Base-by-base conservation (phyloP, 1,284 basidiomycete genomes). In the Irpex rosettiformis region DNA sequence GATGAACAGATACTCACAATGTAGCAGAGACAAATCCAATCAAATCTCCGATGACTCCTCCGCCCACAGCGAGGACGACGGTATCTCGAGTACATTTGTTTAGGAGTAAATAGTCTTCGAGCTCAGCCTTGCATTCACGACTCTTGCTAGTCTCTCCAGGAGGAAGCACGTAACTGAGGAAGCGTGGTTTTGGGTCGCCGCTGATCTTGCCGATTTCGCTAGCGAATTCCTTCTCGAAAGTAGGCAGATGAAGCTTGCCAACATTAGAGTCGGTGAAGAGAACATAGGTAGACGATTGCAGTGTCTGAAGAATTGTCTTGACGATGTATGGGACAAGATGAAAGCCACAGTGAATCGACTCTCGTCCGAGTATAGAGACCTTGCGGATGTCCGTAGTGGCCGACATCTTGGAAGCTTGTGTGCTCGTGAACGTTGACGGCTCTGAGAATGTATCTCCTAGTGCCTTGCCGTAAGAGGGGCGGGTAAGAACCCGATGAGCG, bases 11-110 rank as follows among this genome's bases (percentile, higher is more conserved):
- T 1, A 83, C 91, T 77, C 68, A 94, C 93, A 98, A 97, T n/a
- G 96, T 99, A 2, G 97, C 94, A 27, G 96, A 92, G 54, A 98
- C 95, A 68, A 98, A 99, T 43, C 96, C 96, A 59, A 94, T 88
- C 18, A 99, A 80, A 75, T 99, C 96, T 24, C 94, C 97, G 64
- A 99, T 94, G 61, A 99, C 96, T 55, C 96, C 96, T 40, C 96
- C 96, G 24, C 96, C 96, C 29, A 99, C 83, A 0, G 96, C 96
- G 55, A 99, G 78, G 60, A 98, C 80, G 63, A 98, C 93, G 2
- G 93, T 96, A 72, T 97, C 96, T 59, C 96, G 80, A 1, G 96
- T 98, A 72, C 95, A 96, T 70, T 86, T 86, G 68, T 96, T 86
- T 30, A 88, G 79, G 58, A 99, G 79, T 60, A 99, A 79, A 77